Evolutionary conservation across 139 green algal genomes (phyloP), one percentile per base, ranked within the genome.

Genomic region (Closterium sp.): DNA sequence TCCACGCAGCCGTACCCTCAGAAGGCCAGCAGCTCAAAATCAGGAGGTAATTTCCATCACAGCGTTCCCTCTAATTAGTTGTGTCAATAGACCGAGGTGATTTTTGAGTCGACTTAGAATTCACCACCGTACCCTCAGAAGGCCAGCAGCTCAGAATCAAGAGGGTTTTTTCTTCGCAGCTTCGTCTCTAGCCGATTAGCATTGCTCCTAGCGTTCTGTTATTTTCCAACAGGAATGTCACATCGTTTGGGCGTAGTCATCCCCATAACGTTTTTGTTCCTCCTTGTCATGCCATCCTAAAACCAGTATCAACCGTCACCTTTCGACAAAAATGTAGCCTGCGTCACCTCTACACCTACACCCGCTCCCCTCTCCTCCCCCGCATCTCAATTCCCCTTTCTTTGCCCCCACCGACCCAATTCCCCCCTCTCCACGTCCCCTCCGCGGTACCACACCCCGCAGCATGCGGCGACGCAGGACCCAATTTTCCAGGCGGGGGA

Each of bases 1-100:
- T 93, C 95, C 24, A 84, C 88, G 17, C 93, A 95, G 50, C 95
- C 95, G 45, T 96, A 96, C 73, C 95, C 95, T 27, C 94, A 96
- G 28, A 96, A 96, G 42, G 95, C 95, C n/a, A 79, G 62, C 62
- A 79, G 62, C 62, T 79, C 62, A 79, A 79, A 79, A 24, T 79
- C 62, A 27, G 62, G 62, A 79, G 62, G 62, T 79, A 79, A 22
- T 24, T 27, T 24, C 62, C 62, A 4, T 24, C 17, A 24, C 62
- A 24, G 19, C 62, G 5, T 79, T 5, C 2, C 62, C 62, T 79
- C 10, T 27, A 79, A 13, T 13, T 13, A 24, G 62, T 24, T 79
- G 17, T 24, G 17, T 27, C 5, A 50, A 50, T 50, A 50, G 38
- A 11, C 38, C 7, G 4, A 50, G 38, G 38, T 50, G 38, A 50